Conservation (phyloP, 1,284 basidiomycete genomes). For the Cystobasidium slooffiae region DNA sequence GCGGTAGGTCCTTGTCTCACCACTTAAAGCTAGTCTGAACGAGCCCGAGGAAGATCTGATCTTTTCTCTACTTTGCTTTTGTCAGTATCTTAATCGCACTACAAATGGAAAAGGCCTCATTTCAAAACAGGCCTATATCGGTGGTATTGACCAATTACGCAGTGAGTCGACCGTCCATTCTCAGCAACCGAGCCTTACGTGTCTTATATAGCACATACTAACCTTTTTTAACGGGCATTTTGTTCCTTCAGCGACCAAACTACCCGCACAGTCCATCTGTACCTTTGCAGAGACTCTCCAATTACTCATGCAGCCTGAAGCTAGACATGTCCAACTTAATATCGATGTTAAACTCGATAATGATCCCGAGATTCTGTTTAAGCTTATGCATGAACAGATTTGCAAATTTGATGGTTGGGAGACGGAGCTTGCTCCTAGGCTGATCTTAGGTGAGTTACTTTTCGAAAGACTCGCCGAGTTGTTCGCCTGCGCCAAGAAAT, state of each 20-base stretch:
- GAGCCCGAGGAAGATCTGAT: not conserved
- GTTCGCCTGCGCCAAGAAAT: slow-evolving; percentile 55
- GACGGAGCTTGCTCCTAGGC: slow-evolving; percentile 79
- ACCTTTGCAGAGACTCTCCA: slow-evolving; percentile 81
- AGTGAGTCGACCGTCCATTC: too few species aligned
- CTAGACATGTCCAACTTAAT: slow-evolving; percentile 82
- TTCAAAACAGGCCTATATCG: slow-evolving; percentile 61
- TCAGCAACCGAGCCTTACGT: too few species aligned
- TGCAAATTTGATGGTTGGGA: slow-evolving; percentile 75
- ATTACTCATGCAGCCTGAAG: slow-evolving; percentile 77
- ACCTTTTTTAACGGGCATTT: too few species aligned
- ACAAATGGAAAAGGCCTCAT: slow-evolving; percentile 64
- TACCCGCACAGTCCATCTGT: slow-evolving; percentile 71
- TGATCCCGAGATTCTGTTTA: slow-evolving; percentile 83
- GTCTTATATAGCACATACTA: too few species aligned
- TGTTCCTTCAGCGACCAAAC: slow-evolving; percentile 45
- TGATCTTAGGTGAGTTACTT: slow-evolving; percentile 68
- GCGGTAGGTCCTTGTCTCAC: slow-evolving; percentile 58
- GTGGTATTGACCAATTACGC: slow-evolving; percentile 72
- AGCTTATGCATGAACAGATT: slow-evolving; percentile 78
- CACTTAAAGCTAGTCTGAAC: too few species aligned
- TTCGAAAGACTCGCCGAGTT: too few species aligned
- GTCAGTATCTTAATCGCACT: slow-evolving; percentile 60
- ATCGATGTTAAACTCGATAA: slow-evolving; percentile 78
- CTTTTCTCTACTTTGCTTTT: not conserved